These are phyloP conservation scores for Beta macrorhiza DNA, from an alignment of 179 eudicot genomes.

Conservation along the genomic window DNA sequence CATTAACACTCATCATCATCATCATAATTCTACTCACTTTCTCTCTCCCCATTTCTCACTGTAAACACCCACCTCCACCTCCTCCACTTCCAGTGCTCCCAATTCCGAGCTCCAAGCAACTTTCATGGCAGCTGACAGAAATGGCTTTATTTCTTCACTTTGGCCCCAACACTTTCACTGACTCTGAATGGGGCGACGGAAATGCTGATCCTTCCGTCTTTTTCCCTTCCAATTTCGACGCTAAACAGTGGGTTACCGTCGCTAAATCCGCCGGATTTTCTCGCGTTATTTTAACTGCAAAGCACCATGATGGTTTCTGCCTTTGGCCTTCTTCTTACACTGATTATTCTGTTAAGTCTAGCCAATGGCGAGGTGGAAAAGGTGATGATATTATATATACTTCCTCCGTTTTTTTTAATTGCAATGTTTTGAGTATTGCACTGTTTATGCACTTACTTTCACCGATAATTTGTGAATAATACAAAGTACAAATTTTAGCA, in stretches of 20 bases:
- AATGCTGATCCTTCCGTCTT: conserved; percentile 54
- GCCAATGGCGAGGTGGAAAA: conserved; percentile 52
- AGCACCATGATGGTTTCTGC: conserved; percentile 90
- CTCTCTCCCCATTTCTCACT: conserved; percentile 8
- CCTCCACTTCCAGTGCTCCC: conserved; percentile 77
- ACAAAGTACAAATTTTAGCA: too few species aligned
- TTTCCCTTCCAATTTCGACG: conserved; percentile 45
- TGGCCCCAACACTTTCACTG: conserved; percentile 81
- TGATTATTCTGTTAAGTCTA: conserved; percentile 55
- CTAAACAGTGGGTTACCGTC: conserved; percentile 59
- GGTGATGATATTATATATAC: conserved; percentile 23
- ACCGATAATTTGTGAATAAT: too few species aligned
- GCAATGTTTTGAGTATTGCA: too few species aligned
- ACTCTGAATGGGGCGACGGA: conserved; percentile 77
- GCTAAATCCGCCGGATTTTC: conserved; percentile 57
- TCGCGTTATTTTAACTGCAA: conserved; percentile 59
- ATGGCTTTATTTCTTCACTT: conserved; percentile 77
- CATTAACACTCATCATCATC: neutral
- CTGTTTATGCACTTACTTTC: too few species aligned
- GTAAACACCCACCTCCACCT: conserved; percentile 25
- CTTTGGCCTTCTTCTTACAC: conserved; percentile 73
- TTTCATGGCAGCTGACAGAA: conserved; percentile 62
- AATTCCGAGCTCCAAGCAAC: conserved; percentile 59
- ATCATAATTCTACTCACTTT: neutral
- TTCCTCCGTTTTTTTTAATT: too few species aligned